A percentile compares a stretch with the other conserved stretches of the same genome.
Evolutionary conservation across 352 stramenopile genomes (phyloP).

Genomic region (Globisporangium takayamanum): DNA sequence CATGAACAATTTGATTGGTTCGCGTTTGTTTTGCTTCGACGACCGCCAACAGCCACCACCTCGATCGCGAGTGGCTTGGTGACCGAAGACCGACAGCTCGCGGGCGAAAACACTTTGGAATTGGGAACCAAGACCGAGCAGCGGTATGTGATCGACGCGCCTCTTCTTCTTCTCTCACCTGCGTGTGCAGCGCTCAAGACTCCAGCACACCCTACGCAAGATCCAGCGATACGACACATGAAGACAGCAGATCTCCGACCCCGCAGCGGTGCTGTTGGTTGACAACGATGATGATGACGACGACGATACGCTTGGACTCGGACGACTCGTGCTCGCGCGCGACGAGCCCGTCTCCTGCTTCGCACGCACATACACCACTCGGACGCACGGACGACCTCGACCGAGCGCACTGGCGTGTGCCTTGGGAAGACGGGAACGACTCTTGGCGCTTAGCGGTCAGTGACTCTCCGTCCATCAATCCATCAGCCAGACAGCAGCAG

Average conservation of each 20-base stretch:
- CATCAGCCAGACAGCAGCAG: constrained; percentile 8
- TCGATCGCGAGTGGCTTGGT: too few species aligned
- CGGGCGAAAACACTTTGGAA: constrained; percentile 55
- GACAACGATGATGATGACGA: constrained; percentile 1
- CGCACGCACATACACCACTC: neutral
- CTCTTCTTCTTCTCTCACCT: neutral
- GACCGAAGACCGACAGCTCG: too few species aligned
- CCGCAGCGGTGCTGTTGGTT: constrained; percentile 11
- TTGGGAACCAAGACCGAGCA: constrained; percentile 68
- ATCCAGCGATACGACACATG: constrained; percentile 10
- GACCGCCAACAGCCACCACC: too few species aligned
- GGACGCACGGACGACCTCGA: constrained; percentile 12
- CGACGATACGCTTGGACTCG: neutral
- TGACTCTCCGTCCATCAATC: constrained; percentile 1
- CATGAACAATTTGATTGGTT: too few species aligned
- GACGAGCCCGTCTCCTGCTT: neutral
- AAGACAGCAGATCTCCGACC: constrained; percentile 11
- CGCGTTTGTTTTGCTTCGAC: too few species aligned
- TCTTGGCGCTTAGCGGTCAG: constrained; percentile 7
- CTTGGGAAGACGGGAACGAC: constrained; percentile 15
- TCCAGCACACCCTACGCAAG: constrained; percentile 12
- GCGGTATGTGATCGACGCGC: constrained; percentile 51
- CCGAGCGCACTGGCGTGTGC: neutral
- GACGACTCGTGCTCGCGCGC: neutral
- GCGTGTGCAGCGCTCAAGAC: too few species aligned